Base-by-base conservation (phyloP, 1,139 yeast genomes). In the Taphrina pruni region DNA sequence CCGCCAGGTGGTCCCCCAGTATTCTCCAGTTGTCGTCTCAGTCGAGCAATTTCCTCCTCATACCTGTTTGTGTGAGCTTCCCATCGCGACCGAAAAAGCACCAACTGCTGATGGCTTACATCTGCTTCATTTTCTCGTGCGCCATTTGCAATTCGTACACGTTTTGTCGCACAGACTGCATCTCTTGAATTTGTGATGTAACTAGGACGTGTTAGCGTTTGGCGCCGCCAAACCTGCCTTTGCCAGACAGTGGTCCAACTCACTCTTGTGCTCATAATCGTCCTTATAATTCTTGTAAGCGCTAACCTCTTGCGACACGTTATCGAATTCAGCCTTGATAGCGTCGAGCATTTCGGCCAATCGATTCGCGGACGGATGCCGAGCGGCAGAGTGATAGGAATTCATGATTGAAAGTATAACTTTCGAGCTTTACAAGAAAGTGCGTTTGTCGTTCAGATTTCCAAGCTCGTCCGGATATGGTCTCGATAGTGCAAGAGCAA, bases 111-210 rank as follows among this genome's bases (percentile, higher is more conserved):
- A 50, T 11, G 36, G 8, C 32, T 7, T 66, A 73, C 62, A 95
- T 93, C 76, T 93, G 98, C 81, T 93, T 93, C 85, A 94, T 90
- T 78, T 91, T 90, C 75, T 97, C 84, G 80, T 94, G 98, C 60
- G 96, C 95, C 85, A 89, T 86, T 78, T 94, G 98, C 75, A 94
- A 84, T 78, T 94, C 98, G 77, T 88, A 92, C 64, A 94, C 97
- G 20, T 97, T 90, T 77, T 91, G 96, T 76, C 97, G 86, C 73
- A 94, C 93, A 78, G 90, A 96, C 77, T 92, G 95, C 87, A 94
- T 88, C 79, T 94, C 99, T 67, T 90, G 91, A 69, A 92, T 88
- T 79, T 94, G 98, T 80, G 92, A 97, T 77, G 87, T 88, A 77
- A 91, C 78, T 74, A 66, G 55, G 14, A 35, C 39, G 41, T 38